These are phyloP conservation scores for Zygosaccharomyces pseudorouxii DNA, from an alignment of 805 yeast genomes.

Conservation along the genomic window DNA sequence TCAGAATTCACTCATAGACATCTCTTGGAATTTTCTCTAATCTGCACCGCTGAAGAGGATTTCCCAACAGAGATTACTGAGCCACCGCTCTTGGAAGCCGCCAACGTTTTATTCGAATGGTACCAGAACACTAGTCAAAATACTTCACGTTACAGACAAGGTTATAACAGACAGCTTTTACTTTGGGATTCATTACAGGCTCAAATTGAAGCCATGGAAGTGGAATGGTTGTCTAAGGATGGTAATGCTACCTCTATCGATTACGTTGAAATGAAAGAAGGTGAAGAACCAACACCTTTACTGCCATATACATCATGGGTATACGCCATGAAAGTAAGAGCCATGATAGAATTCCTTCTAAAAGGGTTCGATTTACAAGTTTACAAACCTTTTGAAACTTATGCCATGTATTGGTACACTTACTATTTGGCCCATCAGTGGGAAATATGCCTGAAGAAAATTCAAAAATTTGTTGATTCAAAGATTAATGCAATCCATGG, in stretches of 20 bases:
- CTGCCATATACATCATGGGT: conserved; percentile 70
- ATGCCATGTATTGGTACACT: conserved; percentile 64
- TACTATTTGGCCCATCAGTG: conserved; percentile 50
- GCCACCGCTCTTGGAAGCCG: conserved; percentile 40
- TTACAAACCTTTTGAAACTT: conserved; percentile 65
- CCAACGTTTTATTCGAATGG: conserved; percentile 44
- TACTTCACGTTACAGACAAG: conserved; percentile 78
- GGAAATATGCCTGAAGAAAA: conserved; percentile 38
- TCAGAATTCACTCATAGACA: conserved; percentile 38
- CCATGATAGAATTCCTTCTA: conserved; percentile 69
- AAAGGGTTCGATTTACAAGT: conserved; percentile 73
- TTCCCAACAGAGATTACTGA: conserved; percentile 10
- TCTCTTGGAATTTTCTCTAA: conserved; percentile 39
- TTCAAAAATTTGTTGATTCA: conserved; percentile 30
- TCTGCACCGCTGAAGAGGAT: conserved; percentile 7
- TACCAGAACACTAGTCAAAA: conserved; percentile 52
- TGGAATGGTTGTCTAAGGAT: conserved; percentile 37
- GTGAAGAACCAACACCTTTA: conserved; percentile 34
- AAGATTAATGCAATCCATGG: conserved; percentile 35
- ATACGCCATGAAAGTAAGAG: conserved; percentile 56
- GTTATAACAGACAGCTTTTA: conserved; percentile 50
- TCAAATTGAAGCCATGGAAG: conserved; percentile 60
- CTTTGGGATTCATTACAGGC: conserved; percentile 82
- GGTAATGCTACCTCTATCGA: conserved; percentile 35
- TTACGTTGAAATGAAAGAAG: conserved; percentile 11